Conservation (phyloP, 1,284 basidiomycete genomes). For the Fomes fomentarius region DNA sequence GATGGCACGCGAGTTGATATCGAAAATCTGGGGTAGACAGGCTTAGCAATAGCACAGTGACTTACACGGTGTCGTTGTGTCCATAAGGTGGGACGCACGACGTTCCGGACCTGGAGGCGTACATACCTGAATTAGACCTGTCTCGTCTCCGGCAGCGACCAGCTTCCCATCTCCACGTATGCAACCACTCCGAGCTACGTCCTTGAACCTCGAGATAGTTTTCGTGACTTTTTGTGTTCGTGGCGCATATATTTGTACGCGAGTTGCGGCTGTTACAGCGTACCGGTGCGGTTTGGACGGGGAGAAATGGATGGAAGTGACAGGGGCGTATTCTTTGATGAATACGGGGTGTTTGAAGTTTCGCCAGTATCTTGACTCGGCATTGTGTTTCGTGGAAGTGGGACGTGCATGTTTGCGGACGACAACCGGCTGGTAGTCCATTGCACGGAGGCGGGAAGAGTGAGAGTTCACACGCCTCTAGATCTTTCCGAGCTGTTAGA, state of each 20-base stretch:
- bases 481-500: background rate
- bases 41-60: slow-evolving; percentile 14
- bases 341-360: slow-evolving; percentile 86
- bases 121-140: slow-evolving; percentile 86
- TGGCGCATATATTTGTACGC: slow-evolving; percentile 96
- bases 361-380: slow-evolving; percentile 81
- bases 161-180: slow-evolving; percentile 95
- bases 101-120: background rate
- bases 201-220: slow-evolving; percentile 96
- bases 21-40: slow-evolving; percentile 72
- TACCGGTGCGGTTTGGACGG: slow-evolving; percentile 87
- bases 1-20: slow-evolving; percentile 93
- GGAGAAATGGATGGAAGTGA: slow-evolving; percentile 91
- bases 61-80: background rate
- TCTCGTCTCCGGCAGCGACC: slow-evolving; percentile 94
- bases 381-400: slow-evolving; percentile 58
- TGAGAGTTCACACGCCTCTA: background rate
- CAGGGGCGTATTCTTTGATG: slow-evolving; percentile 93
- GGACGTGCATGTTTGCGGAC: slow-evolving; percentile 63
- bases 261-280: slow-evolving; percentile 93
- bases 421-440: slow-evolving; percentile 82
- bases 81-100: background rate
- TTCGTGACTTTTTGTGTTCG: slow-evolving; percentile 95
- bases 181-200: slow-evolving; percentile 87
- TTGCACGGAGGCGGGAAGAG: slow-evolving; percentile 30